These are phyloP conservation scores for Jatropha multifida DNA, from an alignment of 441 rosid genomes.

Conservation along the genomic window DNA sequence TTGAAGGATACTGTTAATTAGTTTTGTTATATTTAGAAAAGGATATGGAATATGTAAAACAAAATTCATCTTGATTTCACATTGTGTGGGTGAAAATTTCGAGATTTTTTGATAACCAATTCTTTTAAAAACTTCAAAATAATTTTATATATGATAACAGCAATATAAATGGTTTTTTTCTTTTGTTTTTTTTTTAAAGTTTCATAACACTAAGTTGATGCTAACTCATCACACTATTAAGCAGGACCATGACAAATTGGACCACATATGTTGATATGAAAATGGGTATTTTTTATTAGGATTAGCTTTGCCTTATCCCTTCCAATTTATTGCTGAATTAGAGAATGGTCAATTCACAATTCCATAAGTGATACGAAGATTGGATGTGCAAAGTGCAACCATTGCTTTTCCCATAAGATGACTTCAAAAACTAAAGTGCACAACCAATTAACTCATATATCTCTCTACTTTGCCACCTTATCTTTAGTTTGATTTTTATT, in stretches of 20 bases:
- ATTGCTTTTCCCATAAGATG: neutral
- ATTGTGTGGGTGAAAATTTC: no score
- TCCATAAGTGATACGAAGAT: neutral
- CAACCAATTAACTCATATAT: neutral
- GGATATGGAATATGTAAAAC: no score
- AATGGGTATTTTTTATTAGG: neutral
- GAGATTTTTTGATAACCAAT: no score
- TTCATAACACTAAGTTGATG: neutral
- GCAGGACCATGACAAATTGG: neutral
- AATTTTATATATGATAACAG: neutral
- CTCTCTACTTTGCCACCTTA: neutral
- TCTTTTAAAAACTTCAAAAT: no score
- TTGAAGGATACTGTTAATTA: no score
- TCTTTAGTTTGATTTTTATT: no score
- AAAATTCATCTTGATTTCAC: no score
- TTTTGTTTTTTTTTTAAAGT: neutral
- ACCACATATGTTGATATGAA: neutral
- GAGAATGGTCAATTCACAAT: neutral
- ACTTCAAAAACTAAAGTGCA: neutral
- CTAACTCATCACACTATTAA: neutral
- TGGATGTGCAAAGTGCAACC: neutral
- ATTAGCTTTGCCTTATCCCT: neutral
- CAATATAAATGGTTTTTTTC: no score
- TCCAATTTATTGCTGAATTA: conserved; percentile 1
- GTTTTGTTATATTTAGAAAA: no score